Evolutionary conservation across 495 filamentous ascomycete species (phyloP).

Genomic region (Geopyxis carbonaria): DNA sequence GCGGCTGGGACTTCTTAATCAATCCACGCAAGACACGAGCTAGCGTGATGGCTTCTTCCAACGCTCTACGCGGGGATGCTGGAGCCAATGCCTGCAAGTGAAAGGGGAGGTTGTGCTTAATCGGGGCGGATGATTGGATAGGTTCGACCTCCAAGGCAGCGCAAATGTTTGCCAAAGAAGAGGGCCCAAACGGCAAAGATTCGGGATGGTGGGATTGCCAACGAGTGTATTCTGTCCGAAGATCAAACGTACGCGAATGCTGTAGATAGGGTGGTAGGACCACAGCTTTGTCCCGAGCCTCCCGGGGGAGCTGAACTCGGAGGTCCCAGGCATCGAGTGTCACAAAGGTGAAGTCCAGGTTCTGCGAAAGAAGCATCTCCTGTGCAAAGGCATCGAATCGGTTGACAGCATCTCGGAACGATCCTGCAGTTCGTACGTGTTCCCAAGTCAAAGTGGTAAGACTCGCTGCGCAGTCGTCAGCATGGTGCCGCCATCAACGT

Average conservation of each 20-base stretch:
- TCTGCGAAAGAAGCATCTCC: constrained; percentile 68
- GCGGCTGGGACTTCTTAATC: constrained; percentile 86
- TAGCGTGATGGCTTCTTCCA: constrained; percentile 92
- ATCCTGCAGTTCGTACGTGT: constrained; percentile 88
- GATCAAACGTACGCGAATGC: constrained; percentile 90
- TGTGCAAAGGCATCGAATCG: constrained; percentile 83
- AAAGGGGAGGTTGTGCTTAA: constrained; percentile 97
- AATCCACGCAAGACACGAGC: constrained; percentile 79
- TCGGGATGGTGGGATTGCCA: constrained; percentile 98
- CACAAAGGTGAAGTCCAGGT: constrained; percentile 91
- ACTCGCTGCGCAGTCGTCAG: constrained; percentile 45
- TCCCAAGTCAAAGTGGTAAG: constrained; percentile 97
- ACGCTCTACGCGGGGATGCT: constrained; percentile 88
- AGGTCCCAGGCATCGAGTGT: constrained; percentile 97
- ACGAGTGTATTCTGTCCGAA: constrained; percentile 89
- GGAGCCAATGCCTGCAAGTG: constrained; percentile 92
- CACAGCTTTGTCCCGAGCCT: constrained; percentile 93
- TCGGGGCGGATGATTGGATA: constrained; percentile 87
- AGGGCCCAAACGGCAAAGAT: constrained; percentile 88
- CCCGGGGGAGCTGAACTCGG: constrained; percentile 88
- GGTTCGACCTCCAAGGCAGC: constrained; percentile 94
- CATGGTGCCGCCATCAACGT: neutral
- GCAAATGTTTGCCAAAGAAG: constrained; percentile 89
- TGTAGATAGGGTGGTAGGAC: constrained; percentile 92
- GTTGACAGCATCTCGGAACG: constrained; percentile 90